Evolutionary conservation across 164 flowering plant species (phyloP), one percentile per base, ranked within the genome.

Genomic region (Nelumbo lutea): DNA sequence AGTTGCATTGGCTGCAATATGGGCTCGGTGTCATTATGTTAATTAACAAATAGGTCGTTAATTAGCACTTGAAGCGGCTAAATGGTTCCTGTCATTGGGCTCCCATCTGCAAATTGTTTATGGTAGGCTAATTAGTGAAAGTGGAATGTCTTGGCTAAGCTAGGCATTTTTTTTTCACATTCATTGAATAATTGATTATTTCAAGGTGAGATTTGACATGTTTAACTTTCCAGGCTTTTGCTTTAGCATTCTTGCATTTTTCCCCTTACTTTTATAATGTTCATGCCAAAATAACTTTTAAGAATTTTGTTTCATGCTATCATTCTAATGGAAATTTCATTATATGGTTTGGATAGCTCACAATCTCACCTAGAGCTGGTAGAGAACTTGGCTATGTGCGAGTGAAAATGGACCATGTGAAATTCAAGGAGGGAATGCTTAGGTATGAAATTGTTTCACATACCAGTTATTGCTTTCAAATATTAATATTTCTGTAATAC

Each of bases 311-410:
- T 68, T 6, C 43, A 13, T 41, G 15, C 68, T n/a, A 50, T 15
- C 1, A 1, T 40, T 11, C 46, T 56, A 15, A 13, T 56, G 57
- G 61, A 5, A n/a, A 38, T 1, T 42, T 41, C 67, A 13, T 46
- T 65, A 2, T 14, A 57, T 67, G 46, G 40, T 52, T 72, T 70
- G 68, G 48, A 44, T 68, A 88, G 98, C 73, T 90, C 69, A 90
- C 96, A 13, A 93, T 93, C 65, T 76, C 96, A 66, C 98, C 98
- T 50, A 86, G 98, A 82, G 94, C 98, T 70, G 98, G 98, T 64
- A 79, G 90, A 78, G 98, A 93, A 68, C 69, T 90, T 77, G 97
- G 97, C 66, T 91, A 91, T 82, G 97, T 88, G 67, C 84, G 97
- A 65, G 76, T 84, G 78, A 93, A 89, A 76, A 84, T 88, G 87